These are phyloP conservation scores for Picochlorum sp. DNA, from an alignment of 139 green algal species.

Conservation along the genomic window DNA sequence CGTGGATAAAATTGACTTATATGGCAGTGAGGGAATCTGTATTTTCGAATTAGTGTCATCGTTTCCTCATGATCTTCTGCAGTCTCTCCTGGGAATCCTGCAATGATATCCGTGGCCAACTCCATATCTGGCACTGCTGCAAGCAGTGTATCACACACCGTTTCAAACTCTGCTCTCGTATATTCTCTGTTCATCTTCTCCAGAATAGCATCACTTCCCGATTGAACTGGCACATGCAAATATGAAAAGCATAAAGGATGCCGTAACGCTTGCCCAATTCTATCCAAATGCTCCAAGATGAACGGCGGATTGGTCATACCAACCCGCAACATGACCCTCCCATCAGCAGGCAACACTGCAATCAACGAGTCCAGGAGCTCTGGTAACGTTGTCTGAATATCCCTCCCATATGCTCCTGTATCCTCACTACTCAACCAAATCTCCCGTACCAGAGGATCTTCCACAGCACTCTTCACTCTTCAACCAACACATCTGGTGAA, in stretches of 20 bases:
- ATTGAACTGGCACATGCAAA: conserved; percentile 90
- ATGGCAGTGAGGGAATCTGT: conserved; percentile 74
- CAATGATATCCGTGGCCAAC: conserved; percentile 94
- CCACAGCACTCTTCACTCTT: conserved; percentile 38
- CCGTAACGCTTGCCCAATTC: conserved; percentile 35
- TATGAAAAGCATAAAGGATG: conserved; percentile 77
- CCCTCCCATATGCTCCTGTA: conserved; percentile 79
- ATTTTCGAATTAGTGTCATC: conserved; percentile 68
- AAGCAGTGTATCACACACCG: conserved; percentile 67
- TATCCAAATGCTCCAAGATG: conserved; percentile 78
- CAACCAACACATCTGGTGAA: conserved; percentile 46
- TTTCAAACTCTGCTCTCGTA: conserved; percentile 63
- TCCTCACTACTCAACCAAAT: conserved; percentile 90
- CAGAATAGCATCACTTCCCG: conserved; percentile 70
- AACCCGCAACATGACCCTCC: conserved; percentile 65
- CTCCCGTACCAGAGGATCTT: conserved; percentile 69
- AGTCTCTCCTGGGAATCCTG: conserved; percentile 58
- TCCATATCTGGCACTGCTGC: conserved; percentile 55
- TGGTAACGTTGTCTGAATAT: conserved; percentile 69
- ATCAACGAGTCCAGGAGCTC: conserved; percentile 55
- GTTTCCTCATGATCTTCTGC: conserved; percentile 67
- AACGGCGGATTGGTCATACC: conserved; percentile 95
- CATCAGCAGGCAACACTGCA: conserved; percentile 61
- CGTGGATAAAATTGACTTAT: conserved; percentile 89
- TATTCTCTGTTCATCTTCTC: conserved; percentile 88